A percentile compares a stretch with the other conserved stretches of the same genome.
Conservation (phyloP, 2,329 filamentous ascomycete species). For the Alternaria infectoria region DNA sequence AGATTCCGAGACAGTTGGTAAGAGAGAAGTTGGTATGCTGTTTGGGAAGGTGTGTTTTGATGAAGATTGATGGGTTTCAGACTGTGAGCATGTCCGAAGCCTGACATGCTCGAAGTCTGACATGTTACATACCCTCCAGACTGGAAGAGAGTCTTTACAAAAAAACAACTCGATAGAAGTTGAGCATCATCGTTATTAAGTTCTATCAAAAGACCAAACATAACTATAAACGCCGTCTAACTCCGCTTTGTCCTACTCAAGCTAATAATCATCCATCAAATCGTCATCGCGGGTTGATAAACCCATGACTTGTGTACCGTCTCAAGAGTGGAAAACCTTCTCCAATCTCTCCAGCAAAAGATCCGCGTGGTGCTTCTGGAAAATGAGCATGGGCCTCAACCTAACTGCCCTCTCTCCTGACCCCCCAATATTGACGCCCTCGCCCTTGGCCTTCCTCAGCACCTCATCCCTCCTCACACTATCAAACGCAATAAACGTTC, state of each 20-base stretch:
- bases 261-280: not conserved
- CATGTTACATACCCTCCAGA: not conserved
- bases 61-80: too few relatives aligned
- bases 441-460: conserved; percentile 75
- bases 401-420: conserved; percentile 77
- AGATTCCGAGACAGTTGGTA: not conserved
- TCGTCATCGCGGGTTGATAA: not conserved
- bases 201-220: not conserved
- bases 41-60: too few relatives aligned
- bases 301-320: not conserved
- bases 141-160: not conserved
- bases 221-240: not conserved
- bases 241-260: not conserved
- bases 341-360: conserved; percentile 80
- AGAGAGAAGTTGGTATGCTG: too few relatives aligned
- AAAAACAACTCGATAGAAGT: not conserved
- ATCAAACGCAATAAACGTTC: conserved; percentile 94
- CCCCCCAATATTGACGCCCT: conserved; percentile 88
- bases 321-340: conserved; percentile 59
- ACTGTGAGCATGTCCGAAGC: too few relatives aligned
- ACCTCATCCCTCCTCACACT: conserved; percentile 80
- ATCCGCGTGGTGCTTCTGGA: conserved; percentile 90
- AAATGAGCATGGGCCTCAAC: conserved; percentile 87
- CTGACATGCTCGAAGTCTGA: too few relatives aligned
- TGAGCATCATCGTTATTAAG: not conserved